Evolutionary conservation across 208 protist species (phyloP), one percentile per base, ranked within the genome.

Genomic region (Leishmania lainsoni): DNA sequence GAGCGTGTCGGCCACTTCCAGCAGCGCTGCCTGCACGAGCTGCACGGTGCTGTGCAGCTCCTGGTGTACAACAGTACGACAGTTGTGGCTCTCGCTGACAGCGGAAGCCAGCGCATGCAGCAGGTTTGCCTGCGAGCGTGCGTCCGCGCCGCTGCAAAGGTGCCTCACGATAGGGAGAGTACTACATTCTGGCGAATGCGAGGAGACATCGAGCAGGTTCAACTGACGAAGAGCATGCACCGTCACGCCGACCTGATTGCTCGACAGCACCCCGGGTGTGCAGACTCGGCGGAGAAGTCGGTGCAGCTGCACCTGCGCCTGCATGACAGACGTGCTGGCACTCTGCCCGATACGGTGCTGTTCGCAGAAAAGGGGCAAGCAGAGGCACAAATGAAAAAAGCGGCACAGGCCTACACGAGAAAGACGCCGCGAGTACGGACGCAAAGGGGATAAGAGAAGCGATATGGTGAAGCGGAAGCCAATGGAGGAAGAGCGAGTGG

Each of bases 161-260:
- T 83, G 58, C 61, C 72, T 22, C 0, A 93, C 35, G 6, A 78
- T 56, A n/a, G 78, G 35, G 3, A 93, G 72, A 39, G 88, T 35
- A 17, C 35, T 76, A 10, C 32, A 9, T 3, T 70, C 22, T 17
- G 76, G 17, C 0, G 76, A 42, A 29, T 51, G 22, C 0, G 59
- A 35, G 14, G 58, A n/a, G 1, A 85, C 76, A 8, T 35, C 22
- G 5, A 92, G 84, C 39, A 75, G 16, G 20, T 83, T 83, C 20
- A 94, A 87, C 69, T 88, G 86, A 32, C 80, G 81, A 65, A 92
- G 66, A 3, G 87, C 87, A 65, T 92, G 86, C 9, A 89, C 72
- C 5, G 82, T 76, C 78, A 90, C 85, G 8, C 89, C 89, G 35
- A 87, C 70, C 54, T 94, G 88, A n/a, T 58, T 73, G 54, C 79